Percentiles rank a stretch among this genome's conserved stretches.
phyloP scores from a whole-genome alignment of 208 protist genomes.

The Herpetomonas samuelpessoai region DNA sequence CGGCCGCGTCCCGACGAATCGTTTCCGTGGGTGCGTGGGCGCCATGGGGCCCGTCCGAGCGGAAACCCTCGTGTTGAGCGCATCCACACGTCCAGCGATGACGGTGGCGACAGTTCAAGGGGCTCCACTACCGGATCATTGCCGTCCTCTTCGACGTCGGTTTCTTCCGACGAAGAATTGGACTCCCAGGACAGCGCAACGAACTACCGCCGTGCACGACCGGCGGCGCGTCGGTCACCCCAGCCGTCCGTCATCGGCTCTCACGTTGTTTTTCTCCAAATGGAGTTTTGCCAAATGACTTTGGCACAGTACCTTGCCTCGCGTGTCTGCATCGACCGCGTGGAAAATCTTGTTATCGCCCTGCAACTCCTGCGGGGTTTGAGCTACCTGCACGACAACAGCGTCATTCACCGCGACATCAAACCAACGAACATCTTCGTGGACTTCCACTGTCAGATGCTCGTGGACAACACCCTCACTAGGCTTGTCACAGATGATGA shows the following conservation, averaged over 20 bases:
- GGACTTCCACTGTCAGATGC: conserved; percentile 67
- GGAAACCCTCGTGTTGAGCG: neutral
- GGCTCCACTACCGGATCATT: neutral
- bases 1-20: neutral
- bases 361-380: conserved; percentile 61
- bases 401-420: conserved; percentile 79
- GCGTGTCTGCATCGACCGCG: conserved; percentile 44
- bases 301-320: conserved; percentile 54
- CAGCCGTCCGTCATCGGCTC: conserved; percentile 30
- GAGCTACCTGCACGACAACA: conserved; percentile 61
- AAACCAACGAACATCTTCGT: conserved; percentile 88
- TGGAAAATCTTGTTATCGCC: conserved; percentile 77
- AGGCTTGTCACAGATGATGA: too few species aligned
- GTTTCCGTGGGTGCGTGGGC: neutral
- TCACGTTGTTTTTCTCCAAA: conserved; percentile 80
- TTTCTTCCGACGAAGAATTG: neutral
- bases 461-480: conserved; percentile 12
- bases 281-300: conserved; percentile 85
- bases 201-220: conserved; percentile 3
- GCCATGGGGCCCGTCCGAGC: too few species aligned
- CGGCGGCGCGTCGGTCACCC: conserved; percentile 4
- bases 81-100: neutral
- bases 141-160: too few species aligned
- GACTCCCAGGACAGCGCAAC: neutral
- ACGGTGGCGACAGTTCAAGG: neutral